phyloP scores from a whole-genome alignment of 1,284 basidiomycete genomes.

The Quambalaria eucalypti region DNA sequence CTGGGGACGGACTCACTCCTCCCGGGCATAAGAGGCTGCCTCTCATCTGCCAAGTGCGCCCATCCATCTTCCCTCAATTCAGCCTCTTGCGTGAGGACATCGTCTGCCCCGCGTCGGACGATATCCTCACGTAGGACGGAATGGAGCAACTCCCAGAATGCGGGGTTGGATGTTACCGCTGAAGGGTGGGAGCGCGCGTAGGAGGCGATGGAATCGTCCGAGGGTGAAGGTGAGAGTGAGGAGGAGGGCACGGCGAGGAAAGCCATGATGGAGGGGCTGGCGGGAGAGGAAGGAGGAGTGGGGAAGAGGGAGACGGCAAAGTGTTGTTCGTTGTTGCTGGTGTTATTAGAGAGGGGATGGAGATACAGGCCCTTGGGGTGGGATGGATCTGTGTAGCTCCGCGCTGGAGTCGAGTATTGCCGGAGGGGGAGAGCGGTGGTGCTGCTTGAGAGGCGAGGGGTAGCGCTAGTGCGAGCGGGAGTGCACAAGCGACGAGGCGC shows the following conservation, averaged over 20 bases:
- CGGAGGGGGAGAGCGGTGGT: no score
- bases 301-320: constrained; percentile 6
- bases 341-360: constrained; percentile 1
- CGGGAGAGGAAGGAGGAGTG: neutral
- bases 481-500: no score
- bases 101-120: constrained; percentile 15
- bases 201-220: neutral
- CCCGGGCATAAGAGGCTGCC: constrained; percentile 38
- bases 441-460: no score
- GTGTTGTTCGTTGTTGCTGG: no score
- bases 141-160: constrained; percentile 34
- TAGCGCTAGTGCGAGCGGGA: no score
- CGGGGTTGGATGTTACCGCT: constrained; percentile 14
- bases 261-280: constrained; percentile 1
- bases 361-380: neutral
- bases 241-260: neutral
- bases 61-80: constrained; percentile 31
- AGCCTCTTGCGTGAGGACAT: constrained; percentile 33
- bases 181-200: neutral
- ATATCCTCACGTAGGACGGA: constrained; percentile 28
- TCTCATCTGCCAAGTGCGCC: constrained; percentile 36
- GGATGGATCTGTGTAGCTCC: no score
- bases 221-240: neutral
- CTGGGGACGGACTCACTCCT: constrained; percentile 6
- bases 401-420: no score